These are phyloP conservation scores for Lactarius sp. DNA, from an alignment of 768 basidiomycete species.

Conservation along the genomic window DNA sequence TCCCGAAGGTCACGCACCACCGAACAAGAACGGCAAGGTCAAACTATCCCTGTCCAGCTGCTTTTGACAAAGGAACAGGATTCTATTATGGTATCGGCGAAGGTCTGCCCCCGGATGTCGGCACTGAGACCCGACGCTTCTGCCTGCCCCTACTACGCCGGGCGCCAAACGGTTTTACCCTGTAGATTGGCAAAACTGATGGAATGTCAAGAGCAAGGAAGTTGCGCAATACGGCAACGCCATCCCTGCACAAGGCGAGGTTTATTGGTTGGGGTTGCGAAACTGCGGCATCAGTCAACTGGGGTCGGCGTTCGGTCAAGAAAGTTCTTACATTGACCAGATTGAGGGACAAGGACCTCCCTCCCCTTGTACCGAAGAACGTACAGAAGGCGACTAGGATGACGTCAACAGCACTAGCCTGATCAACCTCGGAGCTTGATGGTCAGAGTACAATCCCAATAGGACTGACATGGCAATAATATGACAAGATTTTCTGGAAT, in stretches of 20 bases:
- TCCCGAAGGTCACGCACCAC: constrained; percentile 32
- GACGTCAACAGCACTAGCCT: constrained; percentile 65
- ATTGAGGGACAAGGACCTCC: constrained; percentile 53
- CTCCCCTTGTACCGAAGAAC: constrained; percentile 56
- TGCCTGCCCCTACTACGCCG: constrained; percentile 42
- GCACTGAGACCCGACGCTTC: constrained; percentile 37
- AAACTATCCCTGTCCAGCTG: constrained; percentile 42
- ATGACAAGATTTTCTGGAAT: constrained; percentile 48
- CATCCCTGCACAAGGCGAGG: constrained; percentile 39
- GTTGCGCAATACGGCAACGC: constrained; percentile 38
- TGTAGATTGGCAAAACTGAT: constrained; percentile 38
- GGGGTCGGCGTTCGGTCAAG: constrained; percentile 1
- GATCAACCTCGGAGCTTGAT: constrained; percentile 7
- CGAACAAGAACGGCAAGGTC: constrained; percentile 41
- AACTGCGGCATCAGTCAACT: constrained; percentile 31
- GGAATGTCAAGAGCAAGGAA: constrained; percentile 39
- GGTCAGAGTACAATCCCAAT: constrained; percentile 6
- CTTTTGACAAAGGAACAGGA: constrained; percentile 43
- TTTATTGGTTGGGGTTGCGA: constrained; percentile 37
- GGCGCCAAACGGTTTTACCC: constrained; percentile 45
- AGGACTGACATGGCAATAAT: constrained; percentile 51
- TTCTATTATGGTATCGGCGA: constrained; percentile 40
- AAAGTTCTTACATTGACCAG: constrained; percentile 52
- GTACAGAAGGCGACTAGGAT: constrained; percentile 68
- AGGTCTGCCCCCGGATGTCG: constrained; percentile 36